Percentiles rank a stretch among this genome's conserved stretches.
Conservation (phyloP, 108 stramenopile species). For the Phaeodactylum tricornutum region DNA sequence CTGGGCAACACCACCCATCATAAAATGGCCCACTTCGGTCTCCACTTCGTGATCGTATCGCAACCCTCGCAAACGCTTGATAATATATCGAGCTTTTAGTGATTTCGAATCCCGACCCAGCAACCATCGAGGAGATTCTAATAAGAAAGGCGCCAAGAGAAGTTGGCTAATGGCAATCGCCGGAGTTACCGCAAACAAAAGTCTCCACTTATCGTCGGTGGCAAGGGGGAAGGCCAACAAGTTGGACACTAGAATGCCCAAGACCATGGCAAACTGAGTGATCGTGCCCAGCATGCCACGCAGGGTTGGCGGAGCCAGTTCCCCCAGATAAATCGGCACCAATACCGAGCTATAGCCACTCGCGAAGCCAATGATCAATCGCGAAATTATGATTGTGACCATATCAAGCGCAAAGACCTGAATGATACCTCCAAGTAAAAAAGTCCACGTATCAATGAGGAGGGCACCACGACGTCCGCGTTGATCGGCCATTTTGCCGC, state of each 20-base stretch:
- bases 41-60: conserved; percentile 89
- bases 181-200: conserved; percentile 76
- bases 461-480: conserved; percentile 71
- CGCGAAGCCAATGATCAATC: conserved; percentile 90
- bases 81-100: conserved; percentile 73
- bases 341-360: conserved; percentile 80
- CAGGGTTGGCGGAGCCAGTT: conserved; percentile 86
- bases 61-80: conserved; percentile 87
- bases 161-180: conserved; percentile 69
- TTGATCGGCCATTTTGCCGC: conserved; percentile 56
- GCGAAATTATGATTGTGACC: conserved; percentile 57
- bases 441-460: conserved; percentile 59
- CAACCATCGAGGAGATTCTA: conserved; percentile 89
- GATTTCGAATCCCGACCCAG: conserved; percentile 68
- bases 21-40: conserved; percentile 83
- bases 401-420: conserved; percentile 69
- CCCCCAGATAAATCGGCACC: conserved; percentile 94
- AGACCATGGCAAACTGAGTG: conserved; percentile 92
- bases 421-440: conserved; percentile 63
- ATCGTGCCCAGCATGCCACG: conserved; percentile 93
- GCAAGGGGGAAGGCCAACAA: conserved; percentile 77
- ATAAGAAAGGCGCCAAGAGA: conserved; percentile 65
- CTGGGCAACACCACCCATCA: conserved; percentile 55
- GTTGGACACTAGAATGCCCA: conserved; percentile 85
- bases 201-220: conserved; percentile 56